A percentile compares a stretch with the other conserved stretches of the same genome.
These are phyloP conservation scores for Aureobasidium vineae DNA, from an alignment of 2,329 filamentous ascomycete species.

Conservation along the genomic window DNA sequence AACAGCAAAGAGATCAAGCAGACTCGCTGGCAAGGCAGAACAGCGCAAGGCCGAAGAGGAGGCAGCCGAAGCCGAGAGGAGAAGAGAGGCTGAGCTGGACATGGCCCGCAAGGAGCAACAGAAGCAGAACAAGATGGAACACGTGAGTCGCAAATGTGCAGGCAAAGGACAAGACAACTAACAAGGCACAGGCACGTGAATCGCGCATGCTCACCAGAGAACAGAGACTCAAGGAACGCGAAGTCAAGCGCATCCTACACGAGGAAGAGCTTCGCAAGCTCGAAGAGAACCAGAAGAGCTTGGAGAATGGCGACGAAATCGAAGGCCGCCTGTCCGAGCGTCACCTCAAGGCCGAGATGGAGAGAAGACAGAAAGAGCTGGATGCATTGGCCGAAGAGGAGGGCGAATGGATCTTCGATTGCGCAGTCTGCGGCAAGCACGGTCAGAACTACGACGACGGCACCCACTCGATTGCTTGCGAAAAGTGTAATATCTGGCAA, in stretches of 20 bases:
- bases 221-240: slow-evolving; percentile 79
- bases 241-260: slow-evolving; percentile 76
- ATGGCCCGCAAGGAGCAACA: slow-evolving; percentile 61
- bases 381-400: slow-evolving; percentile 68
- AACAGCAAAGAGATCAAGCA: slow-evolving; percentile 89
- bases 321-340: slow-evolving; percentile 67
- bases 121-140: slow-evolving; percentile 63
- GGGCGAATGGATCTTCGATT: slow-evolving; percentile 93
- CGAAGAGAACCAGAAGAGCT: slow-evolving; percentile 69
- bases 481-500: slow-evolving; percentile 93
- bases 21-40: slow-evolving; percentile 79
- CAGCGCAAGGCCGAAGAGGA: slow-evolving; percentile 72
- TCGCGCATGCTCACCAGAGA: slow-evolving; percentile 80
- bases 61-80: slow-evolving; percentile 67
- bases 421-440: slow-evolving; percentile 78
- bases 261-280: slow-evolving; percentile 79
- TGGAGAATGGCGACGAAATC: slow-evolving; percentile 37
- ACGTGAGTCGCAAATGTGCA: slow-evolving; percentile 42
- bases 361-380: slow-evolving; percentile 73
- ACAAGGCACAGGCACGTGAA: slow-evolving; percentile 62
- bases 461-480: slow-evolving; percentile 88
- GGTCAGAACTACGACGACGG: slow-evolving; percentile 90
- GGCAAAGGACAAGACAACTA: slow-evolving; percentile 29
- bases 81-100: slow-evolving; percentile 61
- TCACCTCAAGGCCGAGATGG: slow-evolving; percentile 76